phyloP scores from a whole-genome alignment of 2,329 filamentous ascomycete species.

The Rutstroemia sp. region DNA sequence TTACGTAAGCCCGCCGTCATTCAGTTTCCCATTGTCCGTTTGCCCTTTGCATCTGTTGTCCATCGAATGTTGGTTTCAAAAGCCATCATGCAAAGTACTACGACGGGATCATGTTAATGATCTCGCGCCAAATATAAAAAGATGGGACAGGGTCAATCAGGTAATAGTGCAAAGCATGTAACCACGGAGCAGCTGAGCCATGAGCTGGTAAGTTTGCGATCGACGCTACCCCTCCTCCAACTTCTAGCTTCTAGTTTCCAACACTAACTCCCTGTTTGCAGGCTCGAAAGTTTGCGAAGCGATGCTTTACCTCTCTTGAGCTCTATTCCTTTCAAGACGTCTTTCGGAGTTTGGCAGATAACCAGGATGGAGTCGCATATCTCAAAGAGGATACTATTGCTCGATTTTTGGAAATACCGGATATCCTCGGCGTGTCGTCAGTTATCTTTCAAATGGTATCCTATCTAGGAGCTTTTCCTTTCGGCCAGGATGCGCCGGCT shows the following conservation, averaged over 20 bases:
- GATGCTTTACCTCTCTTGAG: constrained; percentile 65
- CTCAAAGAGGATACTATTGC: constrained; percentile 64
- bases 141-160: constrained; percentile 31
- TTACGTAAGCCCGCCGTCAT: too few relatives aligned
- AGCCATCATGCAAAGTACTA: too few relatives aligned
- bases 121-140: constrained; percentile 1
- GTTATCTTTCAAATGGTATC: constrained; percentile 66
- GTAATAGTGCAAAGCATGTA: constrained; percentile 17
- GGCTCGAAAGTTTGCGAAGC: constrained; percentile 58
- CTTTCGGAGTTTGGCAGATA: constrained; percentile 62
- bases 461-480: constrained; percentile 67
- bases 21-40: too few relatives aligned
- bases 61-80: too few relatives aligned
- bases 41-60: too few relatives aligned
- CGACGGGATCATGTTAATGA: too few relatives aligned
- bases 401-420: constrained; percentile 66
- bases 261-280: constrained; percentile 24
- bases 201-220: constrained; percentile 24
- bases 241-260: neutral
- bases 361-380: constrained; percentile 53
- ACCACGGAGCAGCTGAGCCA: constrained; percentile 28
- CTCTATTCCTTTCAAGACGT: constrained; percentile 68
- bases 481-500: constrained; percentile 61
- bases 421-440: constrained; percentile 58
- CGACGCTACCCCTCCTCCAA: neutral